Percentiles rank a stretch among this genome's conserved stretches.
These are phyloP conservation scores for Lineolata rhizophorae DNA, from an alignment of 495 filamentous ascomycete genomes.

Conservation along the genomic window DNA sequence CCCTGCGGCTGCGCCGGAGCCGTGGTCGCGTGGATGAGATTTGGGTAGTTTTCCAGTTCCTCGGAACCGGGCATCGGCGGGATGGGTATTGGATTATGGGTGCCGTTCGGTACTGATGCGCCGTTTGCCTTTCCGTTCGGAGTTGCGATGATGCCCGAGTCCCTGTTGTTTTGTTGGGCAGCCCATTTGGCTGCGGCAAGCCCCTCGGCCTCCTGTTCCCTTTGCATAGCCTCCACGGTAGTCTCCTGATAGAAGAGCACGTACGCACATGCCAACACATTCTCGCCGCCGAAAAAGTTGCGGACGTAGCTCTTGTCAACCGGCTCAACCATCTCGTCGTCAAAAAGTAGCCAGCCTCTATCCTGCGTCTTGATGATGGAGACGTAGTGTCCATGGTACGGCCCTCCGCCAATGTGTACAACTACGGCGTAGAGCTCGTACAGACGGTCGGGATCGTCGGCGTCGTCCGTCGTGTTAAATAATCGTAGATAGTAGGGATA, in stretches of 20 bases:
- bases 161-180: too few relatives aligned
- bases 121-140: conserved; percentile 12
- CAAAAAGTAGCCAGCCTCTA: conserved; percentile 85
- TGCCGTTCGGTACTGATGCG: conserved; percentile 1
- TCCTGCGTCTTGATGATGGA: conserved; percentile 96
- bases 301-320: conserved; percentile 92
- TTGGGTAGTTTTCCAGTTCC: conserved; percentile 28
- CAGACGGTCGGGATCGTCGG: conserved; percentile 78
- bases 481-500: conserved; percentile 91
- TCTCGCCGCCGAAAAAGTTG: conserved; percentile 91
- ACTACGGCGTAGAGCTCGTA: conserved; percentile 97
- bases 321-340: conserved; percentile 95
- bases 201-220: conserved; percentile 63
- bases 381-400: conserved; percentile 94
- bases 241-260: conserved; percentile 97
- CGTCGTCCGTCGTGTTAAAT: conserved; percentile 96
- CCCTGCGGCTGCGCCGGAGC: conserved; percentile 24
- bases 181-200: conserved; percentile 35
- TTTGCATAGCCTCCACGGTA: conserved; percentile 67
- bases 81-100: conserved; percentile 3
- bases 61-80: conserved; percentile 23
- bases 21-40: conserved; percentile 36
- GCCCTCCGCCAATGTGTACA: conserved; percentile 96
- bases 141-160: too few relatives aligned
- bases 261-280: conserved; percentile 82